These are phyloP conservation scores for Umbellularia californica DNA, from an alignment of 164 flowering plant genomes.

Conservation along the genomic window DNA sequence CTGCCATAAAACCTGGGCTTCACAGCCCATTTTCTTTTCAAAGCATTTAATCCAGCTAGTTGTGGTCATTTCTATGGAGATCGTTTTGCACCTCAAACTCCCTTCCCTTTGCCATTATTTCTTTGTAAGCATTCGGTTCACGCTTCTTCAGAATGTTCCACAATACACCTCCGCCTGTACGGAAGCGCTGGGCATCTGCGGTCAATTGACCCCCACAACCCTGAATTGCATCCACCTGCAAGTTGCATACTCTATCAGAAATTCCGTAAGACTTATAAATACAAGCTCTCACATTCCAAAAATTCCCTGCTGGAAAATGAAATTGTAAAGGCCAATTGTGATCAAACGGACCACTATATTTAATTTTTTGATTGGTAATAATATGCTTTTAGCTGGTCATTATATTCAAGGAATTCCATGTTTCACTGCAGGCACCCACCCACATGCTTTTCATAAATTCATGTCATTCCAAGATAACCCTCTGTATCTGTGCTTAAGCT, in stretches of 20 bases:
- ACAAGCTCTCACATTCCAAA: background rate
- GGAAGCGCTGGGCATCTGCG: slow-evolving; percentile 61
- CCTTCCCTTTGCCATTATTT: slow-evolving; percentile 77
- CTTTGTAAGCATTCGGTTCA: slow-evolving; percentile 76
- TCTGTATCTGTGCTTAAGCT: no score
- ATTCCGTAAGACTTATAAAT: background rate
- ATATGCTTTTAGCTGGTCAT: no score
- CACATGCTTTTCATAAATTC: no score
- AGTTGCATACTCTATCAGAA: background rate
- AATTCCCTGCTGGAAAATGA: no score
- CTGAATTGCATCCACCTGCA: slow-evolving; percentile 87
- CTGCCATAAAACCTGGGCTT: no score
- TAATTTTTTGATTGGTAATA: no score
- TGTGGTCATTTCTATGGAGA: background rate
- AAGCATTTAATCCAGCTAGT: background rate
- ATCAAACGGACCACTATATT: no score
- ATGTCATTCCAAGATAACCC: no score
- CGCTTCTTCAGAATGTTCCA: slow-evolving; percentile 81
- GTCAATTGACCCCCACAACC: slow-evolving; percentile 97
- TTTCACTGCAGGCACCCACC: no score
- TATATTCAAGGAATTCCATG: no score
- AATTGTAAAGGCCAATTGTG: no score
- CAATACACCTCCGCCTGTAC: slow-evolving; percentile 83
- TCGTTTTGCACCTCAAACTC: slow-evolving; percentile 67
- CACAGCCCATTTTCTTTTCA: no score